Conservation (phyloP, 768 basidiomycete genomes). For the Sistotremastrum niveocremeum region DNA sequence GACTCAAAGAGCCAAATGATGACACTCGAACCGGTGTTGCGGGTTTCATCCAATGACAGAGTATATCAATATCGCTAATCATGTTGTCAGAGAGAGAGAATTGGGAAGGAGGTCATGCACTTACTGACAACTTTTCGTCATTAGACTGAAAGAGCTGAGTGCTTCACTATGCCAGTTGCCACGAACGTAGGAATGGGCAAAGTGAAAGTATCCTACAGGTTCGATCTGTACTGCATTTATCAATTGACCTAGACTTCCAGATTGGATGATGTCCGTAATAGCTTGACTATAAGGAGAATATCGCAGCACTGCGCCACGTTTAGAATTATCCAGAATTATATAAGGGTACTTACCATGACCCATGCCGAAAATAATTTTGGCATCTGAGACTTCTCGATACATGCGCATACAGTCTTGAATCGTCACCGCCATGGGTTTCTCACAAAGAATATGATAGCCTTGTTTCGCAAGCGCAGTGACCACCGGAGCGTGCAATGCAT, state of each 20-base stretch:
- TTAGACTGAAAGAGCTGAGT: constrained; percentile 63
- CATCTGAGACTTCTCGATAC: constrained; percentile 53
- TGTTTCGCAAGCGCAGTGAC: constrained; percentile 62
- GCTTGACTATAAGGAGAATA: constrained; percentile 76
- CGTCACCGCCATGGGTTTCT: constrained; percentile 83
- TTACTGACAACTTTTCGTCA: constrained; percentile 88
- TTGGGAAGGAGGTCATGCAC: constrained; percentile 13
- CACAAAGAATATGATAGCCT: constrained; percentile 82
- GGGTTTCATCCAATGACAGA: constrained; percentile 66
- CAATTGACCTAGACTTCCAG: constrained; percentile 58
- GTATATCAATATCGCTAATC: constrained; percentile 68
- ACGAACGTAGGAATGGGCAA: constrained; percentile 81
- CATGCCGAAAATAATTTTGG: constrained; percentile 69
- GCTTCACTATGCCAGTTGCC: constrained; percentile 66
- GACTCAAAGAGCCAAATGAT: constrained; percentile 75
- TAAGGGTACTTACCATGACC: constrained; percentile 51
- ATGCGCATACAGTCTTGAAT: constrained; percentile 63
- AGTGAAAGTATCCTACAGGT: constrained; percentile 78
- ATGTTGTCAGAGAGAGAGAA: background rate
- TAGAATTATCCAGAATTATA: background rate
- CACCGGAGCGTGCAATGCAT: constrained; percentile 64
- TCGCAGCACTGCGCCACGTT: constrained; percentile 45
- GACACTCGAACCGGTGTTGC: constrained; percentile 55
- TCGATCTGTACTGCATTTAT: constrained; percentile 78
- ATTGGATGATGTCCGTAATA: constrained; percentile 54